phyloP scores from a whole-genome alignment of 306 rosid genomes.

The Cucumis cinereus region DNA sequence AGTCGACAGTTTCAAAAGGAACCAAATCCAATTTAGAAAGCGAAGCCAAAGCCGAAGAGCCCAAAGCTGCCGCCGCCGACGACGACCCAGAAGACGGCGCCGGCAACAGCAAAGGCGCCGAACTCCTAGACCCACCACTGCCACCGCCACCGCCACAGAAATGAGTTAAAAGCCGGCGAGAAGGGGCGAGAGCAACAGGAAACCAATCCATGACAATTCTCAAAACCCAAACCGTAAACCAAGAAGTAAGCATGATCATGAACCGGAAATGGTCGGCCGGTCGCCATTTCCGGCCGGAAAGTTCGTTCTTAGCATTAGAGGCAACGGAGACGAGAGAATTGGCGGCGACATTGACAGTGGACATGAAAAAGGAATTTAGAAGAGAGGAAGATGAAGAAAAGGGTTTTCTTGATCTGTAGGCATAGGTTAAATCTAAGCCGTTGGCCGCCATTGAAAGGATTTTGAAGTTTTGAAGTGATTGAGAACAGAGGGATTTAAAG shows the following conservation, averaged over 20 bases:
- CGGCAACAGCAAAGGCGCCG: background rate
- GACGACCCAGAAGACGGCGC: background rate
- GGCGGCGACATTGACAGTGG: slow-evolving; percentile 27
- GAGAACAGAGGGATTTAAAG: background rate
- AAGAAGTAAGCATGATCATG: slow-evolving; percentile 22
- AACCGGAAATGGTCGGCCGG: slow-evolving; percentile 22
- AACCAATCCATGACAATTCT: slow-evolving; percentile 24
- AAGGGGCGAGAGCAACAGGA: slow-evolving; percentile 6
- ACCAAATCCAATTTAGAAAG: slow-evolving; percentile 19
- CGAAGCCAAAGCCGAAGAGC: slow-evolving; percentile 11
- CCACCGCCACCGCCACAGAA: background rate
- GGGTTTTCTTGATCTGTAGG: background rate
- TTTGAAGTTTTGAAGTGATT: background rate
- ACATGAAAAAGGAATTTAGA: slow-evolving; percentile 17
- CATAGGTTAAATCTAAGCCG: background rate
- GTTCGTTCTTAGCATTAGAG: background rate
- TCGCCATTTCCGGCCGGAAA: slow-evolving; percentile 10
- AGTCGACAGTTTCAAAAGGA: slow-evolving; percentile 11
- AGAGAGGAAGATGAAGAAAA: background rate
- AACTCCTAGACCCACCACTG: background rate
- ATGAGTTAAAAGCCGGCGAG: slow-evolving; percentile 10
- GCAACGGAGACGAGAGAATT: slow-evolving; percentile 30
- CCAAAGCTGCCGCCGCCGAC: background rate
- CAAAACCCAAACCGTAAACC: slow-evolving; percentile 26
- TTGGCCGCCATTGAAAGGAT: background rate